Conservation (phyloP, 345 rosid genomes). For the Gossypium arboreum region DNA sequence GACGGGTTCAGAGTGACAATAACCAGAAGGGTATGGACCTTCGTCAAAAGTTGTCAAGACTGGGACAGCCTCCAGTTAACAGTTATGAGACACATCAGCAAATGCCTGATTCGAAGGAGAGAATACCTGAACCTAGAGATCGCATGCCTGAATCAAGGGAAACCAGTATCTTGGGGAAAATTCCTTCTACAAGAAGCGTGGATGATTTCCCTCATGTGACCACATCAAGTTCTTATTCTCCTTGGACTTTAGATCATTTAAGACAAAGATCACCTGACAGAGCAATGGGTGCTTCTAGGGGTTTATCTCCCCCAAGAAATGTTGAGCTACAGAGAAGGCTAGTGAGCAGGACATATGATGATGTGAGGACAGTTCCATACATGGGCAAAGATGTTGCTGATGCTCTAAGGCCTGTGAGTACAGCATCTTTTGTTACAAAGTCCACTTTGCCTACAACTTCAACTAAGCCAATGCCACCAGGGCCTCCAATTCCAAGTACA, state of each 20-base stretch:
- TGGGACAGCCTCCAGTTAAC: slow-evolving; percentile 37
- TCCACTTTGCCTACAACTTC: slow-evolving; percentile 48
- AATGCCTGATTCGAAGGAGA: slow-evolving; percentile 39
- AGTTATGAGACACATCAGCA: slow-evolving; percentile 32
- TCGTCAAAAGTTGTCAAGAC: slow-evolving; percentile 68
- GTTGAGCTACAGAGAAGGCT: slow-evolving; percentile 47
- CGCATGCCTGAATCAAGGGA: slow-evolving; percentile 48
- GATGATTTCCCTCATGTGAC: slow-evolving; percentile 45
- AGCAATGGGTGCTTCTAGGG: slow-evolving; percentile 51
- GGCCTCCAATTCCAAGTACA: slow-evolving; percentile 36
- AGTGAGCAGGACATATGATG: slow-evolving; percentile 48
- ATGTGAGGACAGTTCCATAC: slow-evolving; percentile 52
- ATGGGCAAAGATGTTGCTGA: slow-evolving; percentile 51
- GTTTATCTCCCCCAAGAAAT: slow-evolving; percentile 52
- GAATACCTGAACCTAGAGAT: slow-evolving; percentile 39
- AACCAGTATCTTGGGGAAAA: slow-evolving; percentile 29
- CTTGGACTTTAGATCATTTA: slow-evolving; percentile 69
- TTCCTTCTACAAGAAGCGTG: slow-evolving; percentile 52
- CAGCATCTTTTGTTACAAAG: slow-evolving; percentile 46
- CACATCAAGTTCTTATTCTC: slow-evolving; percentile 46
- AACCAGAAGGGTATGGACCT: slow-evolving; percentile 53
- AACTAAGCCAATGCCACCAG: slow-evolving; percentile 46
- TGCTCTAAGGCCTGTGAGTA: slow-evolving; percentile 44
- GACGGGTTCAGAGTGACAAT: slow-evolving; percentile 44
- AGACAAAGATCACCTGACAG: slow-evolving; percentile 70